Evolutionary conservation across 139 green algal genomes (phyloP).

Genomic region (Bryopsis sp.): DNA sequence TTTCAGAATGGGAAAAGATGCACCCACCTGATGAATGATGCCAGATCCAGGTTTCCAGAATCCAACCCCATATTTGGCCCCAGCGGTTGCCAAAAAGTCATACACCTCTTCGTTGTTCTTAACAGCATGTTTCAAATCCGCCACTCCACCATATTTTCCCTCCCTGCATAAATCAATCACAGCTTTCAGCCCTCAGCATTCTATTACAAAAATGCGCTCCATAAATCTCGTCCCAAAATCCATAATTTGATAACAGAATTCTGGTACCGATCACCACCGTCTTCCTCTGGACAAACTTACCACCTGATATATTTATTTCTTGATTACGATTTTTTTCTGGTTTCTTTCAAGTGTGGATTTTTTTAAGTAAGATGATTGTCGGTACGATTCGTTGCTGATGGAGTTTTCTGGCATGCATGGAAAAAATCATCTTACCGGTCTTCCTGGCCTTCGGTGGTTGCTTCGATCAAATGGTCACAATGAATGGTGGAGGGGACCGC

Average conservation of each 20-base stretch:
- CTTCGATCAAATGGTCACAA: conserved; percentile 94
- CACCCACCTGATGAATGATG: conserved; percentile 87
- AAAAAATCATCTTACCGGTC: conserved; percentile 55
- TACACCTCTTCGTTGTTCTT: conserved; percentile 88
- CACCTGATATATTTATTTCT: too few species aligned
- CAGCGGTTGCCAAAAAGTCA: conserved; percentile 81
- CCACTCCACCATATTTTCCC: conserved; percentile 58
- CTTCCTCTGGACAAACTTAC: too few species aligned
- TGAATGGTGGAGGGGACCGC: conserved; percentile 90
- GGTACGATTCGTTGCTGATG: too few species aligned
- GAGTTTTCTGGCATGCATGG: too few species aligned
- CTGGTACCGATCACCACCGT: too few species aligned
- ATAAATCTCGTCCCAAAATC: too few species aligned
- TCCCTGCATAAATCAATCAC: background rate
- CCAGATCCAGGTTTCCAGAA: conserved; percentile 90
- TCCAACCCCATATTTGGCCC: conserved; percentile 88
- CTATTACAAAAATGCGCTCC: background rate
- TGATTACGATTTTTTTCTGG: too few species aligned
- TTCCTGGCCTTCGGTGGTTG: conserved; percentile 75
- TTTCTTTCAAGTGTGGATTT: too few species aligned
- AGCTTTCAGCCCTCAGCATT: background rate
- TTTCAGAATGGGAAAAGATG: too few species aligned
- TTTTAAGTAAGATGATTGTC: too few species aligned
- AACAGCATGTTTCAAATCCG: conserved; percentile 67
- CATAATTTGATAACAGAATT: too few species aligned